Conservation (phyloP, 2,329 filamentous ascomycete species). For the Aspergillus versicolor region DNA sequence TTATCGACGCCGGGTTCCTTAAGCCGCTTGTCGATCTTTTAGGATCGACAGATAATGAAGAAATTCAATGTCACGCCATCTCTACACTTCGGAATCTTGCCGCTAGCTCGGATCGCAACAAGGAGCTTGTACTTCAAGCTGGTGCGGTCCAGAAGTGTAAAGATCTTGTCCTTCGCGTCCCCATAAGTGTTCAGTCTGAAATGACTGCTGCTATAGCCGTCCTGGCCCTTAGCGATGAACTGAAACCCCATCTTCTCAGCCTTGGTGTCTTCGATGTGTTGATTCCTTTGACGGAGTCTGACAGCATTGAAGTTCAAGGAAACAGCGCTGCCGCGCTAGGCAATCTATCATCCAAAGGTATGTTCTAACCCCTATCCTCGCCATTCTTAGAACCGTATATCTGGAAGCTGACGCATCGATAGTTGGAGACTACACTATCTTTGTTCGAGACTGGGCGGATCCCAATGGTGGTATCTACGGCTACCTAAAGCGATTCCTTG, state of each 20-base stretch:
- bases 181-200: slow-evolving; percentile 92
- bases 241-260: slow-evolving; percentile 87
- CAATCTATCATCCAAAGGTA: slow-evolving; percentile 96
- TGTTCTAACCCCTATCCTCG: slow-evolving; percentile 20
- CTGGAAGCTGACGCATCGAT: slow-evolving; percentile 24
- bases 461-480: slow-evolving; percentile 94
- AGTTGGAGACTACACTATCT: slow-evolving; percentile 97
- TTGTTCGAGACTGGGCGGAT: slow-evolving; percentile 89
- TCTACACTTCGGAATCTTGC: slow-evolving; percentile 94
- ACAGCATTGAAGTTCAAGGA: slow-evolving; percentile 96
- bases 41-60: slow-evolving; percentile 94
- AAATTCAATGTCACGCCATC: slow-evolving; percentile 98
- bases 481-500: slow-evolving; percentile 88
- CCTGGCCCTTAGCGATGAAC: slow-evolving; percentile 88
- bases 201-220: slow-evolving; percentile 99
- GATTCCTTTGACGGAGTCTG: slow-evolving; percentile 90
- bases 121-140: slow-evolving; percentile 93
- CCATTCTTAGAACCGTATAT: background rate
- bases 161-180: slow-evolving; percentile 88
- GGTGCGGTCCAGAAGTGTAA: slow-evolving; percentile 99
- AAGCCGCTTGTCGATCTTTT: slow-evolving; percentile 91
- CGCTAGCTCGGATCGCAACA: slow-evolving; percentile 95
- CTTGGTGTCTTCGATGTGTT: slow-evolving; percentile 94
- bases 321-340: slow-evolving; percentile 96
- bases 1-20: slow-evolving; percentile 95